Conservation (phyloP, 176 grass and related monocot genomes). For the Eremochloa ophiuroides region DNA sequence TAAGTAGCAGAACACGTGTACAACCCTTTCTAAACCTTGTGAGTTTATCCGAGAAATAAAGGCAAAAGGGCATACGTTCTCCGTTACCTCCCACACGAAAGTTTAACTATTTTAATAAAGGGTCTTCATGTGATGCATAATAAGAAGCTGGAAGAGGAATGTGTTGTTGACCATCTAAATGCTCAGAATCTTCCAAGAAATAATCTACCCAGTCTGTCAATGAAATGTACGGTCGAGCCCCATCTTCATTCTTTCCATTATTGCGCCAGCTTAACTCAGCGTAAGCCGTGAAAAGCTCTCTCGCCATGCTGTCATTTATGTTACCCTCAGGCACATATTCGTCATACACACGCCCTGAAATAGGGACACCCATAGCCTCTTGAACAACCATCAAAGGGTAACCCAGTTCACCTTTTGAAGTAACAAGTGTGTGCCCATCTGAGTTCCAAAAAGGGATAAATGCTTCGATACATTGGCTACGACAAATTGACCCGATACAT, state of each 20-base stretch:
- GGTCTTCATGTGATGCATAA: no score
- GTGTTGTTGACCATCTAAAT: neutral
- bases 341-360: no score
- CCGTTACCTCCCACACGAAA: no score
- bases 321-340: no score
- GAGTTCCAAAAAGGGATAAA: no score
- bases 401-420: no score
- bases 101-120: neutral
- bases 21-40: neutral
- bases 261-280: neutral
- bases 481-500: no score
- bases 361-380: no score
- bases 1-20: neutral
- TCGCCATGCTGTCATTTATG: neutral
- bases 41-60: neutral
- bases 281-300: neutral
- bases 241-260: neutral
- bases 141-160: neutral
- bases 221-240: neutral
- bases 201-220: neutral
- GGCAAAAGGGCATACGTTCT: neutral
- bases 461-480: no score
- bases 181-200: neutral
- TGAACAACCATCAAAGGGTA: no score
- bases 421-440: no score